Evolutionary conservation across 208 protist species (phyloP).

Genomic region (Leishmania aethiopica): DNA sequence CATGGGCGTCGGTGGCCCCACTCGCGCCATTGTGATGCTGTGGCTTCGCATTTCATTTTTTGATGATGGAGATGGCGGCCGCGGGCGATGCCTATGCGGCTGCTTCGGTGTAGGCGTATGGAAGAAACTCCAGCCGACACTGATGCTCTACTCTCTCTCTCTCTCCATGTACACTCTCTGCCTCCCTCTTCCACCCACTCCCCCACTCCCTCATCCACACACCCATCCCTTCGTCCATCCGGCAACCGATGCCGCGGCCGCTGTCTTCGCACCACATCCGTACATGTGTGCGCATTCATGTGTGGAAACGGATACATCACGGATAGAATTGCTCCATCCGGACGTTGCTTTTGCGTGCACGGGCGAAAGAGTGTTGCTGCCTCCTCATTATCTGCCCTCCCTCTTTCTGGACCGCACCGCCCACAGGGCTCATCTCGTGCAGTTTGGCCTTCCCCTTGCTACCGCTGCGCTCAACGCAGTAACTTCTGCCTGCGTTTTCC

Average conservation of each 20-base stretch:
- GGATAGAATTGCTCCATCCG: neutral
- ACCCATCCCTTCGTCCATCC: neutral
- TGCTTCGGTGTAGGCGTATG: neutral
- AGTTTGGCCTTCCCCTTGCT: neutral
- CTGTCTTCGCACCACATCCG: neutral
- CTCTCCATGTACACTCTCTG: neutral
- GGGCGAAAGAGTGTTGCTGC: neutral
- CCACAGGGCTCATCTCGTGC: neutral
- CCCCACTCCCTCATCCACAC: neutral
- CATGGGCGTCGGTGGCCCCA: neutral
- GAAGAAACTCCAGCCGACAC: neutral
- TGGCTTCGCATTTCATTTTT: neutral
- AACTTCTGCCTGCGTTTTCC: neutral
- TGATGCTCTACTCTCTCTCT: neutral
- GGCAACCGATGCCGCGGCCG: neutral
- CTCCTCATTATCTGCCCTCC: neutral
- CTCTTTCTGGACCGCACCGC: neutral
- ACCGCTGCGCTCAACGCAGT: neutral
- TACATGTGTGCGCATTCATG: neutral
- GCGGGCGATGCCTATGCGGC: neutral
- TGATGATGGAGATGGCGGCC: neutral
- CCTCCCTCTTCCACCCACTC: no score
- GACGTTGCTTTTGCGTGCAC: neutral
- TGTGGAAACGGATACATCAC: neutral
- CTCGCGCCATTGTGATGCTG: neutral